Conservation (phyloP, 768 basidiomycete species). For the Chiua virens region DNA sequence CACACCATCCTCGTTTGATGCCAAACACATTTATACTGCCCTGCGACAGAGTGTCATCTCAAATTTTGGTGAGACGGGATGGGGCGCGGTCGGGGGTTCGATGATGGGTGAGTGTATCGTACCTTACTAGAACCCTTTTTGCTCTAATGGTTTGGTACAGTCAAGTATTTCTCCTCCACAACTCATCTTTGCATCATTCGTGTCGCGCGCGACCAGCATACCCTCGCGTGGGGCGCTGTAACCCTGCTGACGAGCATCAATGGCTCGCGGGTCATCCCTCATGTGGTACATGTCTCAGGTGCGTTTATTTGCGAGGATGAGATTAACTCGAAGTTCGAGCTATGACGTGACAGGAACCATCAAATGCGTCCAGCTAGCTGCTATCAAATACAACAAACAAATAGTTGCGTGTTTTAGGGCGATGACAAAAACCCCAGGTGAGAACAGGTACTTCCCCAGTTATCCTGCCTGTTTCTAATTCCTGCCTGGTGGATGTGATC, state of each 20-base stretch:
- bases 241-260: constrained; percentile 68
- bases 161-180: constrained; percentile 85
- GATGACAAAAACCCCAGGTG: constrained; percentile 52
- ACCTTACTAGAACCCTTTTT: not conserved
- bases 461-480: not conserved
- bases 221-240: constrained; percentile 76
- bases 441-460: constrained; percentile 8
- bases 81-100: constrained; percentile 76
- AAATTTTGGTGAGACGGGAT: constrained; percentile 84
- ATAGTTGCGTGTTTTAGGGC: constrained; percentile 68
- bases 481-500: not conserved
- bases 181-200: constrained; percentile 86
- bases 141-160: constrained; percentile 37
- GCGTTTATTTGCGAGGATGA: constrained; percentile 16
- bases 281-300: constrained; percentile 84
- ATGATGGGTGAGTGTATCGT: constrained; percentile 54
- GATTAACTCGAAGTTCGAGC: not conserved
- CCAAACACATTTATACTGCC: constrained; percentile 67
- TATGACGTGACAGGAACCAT: constrained; percentile 65
- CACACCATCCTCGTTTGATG: constrained; percentile 39
- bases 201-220: constrained; percentile 78
- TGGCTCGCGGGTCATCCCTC: constrained; percentile 59
- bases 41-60: constrained; percentile 65
- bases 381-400: constrained; percentile 70
- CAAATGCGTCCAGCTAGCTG: constrained; percentile 78